These are phyloP conservation scores for Lecanoromycetidae sp. DNA, from an alignment of 2,329 filamentous ascomycete genomes.

Conservation along the genomic window DNA sequence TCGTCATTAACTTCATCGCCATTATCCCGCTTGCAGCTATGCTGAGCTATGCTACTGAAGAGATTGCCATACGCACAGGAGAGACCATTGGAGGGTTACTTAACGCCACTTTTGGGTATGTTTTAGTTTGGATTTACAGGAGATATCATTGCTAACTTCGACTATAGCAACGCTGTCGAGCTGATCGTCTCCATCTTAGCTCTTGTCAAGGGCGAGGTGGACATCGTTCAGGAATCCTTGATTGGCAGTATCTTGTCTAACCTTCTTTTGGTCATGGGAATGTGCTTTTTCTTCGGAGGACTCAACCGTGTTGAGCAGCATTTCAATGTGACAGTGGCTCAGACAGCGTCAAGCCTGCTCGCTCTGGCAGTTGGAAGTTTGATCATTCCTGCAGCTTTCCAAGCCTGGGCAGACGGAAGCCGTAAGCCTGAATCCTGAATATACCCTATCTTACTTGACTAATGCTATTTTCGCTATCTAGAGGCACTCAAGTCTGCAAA, in stretches of 20 bases:
- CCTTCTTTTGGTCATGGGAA: constrained; percentile 74
- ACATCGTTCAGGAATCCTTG: constrained; percentile 84
- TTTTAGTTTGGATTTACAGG: constrained; percentile 13
- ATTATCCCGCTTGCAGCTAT: constrained; percentile 83
- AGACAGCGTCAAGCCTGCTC: constrained; percentile 72
- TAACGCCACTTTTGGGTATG: constrained; percentile 77
- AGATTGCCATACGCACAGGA: constrained; percentile 68
- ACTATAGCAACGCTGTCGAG: constrained; percentile 65
- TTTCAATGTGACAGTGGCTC: constrained; percentile 86
- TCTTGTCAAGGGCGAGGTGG: constrained; percentile 57
- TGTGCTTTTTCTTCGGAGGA: constrained; percentile 84
- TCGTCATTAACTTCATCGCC: constrained; percentile 85
- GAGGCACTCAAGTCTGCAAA: constrained; percentile 32
- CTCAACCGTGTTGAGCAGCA: constrained; percentile 67
- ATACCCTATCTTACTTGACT: background rate
- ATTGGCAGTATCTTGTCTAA: constrained; percentile 90
- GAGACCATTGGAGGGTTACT: constrained; percentile 80
- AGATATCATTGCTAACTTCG: constrained; percentile 15
- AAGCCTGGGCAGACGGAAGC: constrained; percentile 39
- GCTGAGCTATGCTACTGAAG: constrained; percentile 79
- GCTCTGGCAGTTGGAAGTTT: constrained; percentile 67
- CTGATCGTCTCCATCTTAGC: constrained; percentile 82
- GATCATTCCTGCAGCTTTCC: constrained; percentile 83
- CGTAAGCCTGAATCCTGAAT: constrained; percentile 13
- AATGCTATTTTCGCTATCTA: background rate